phyloP scores from a whole-genome alignment of 331 rosid species.

The Erythrophleum ivorense region DNA sequence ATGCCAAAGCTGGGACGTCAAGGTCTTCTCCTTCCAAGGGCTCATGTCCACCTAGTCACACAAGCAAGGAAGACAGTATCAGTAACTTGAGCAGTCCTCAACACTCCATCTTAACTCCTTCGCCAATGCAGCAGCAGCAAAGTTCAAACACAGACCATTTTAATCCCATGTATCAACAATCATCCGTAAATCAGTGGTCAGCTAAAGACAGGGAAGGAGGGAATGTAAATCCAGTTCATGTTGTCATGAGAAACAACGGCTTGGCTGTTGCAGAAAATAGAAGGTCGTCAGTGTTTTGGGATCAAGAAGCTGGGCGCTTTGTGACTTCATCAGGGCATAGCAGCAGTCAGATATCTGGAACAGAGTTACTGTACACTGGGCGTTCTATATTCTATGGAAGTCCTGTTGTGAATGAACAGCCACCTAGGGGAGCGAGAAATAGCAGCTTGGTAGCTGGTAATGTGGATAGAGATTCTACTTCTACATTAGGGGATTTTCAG shows the following conservation, averaged over 20 bases:
- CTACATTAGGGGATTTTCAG: conserved; percentile 52
- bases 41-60: conserved; percentile 75
- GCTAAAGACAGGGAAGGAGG: conserved; percentile 55
- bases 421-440: conserved; percentile 53
- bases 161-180: conserved; percentile 74
- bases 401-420: conserved; percentile 64
- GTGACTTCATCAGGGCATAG: conserved; percentile 60
- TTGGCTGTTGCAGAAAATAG: conserved; percentile 45
- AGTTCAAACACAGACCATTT: conserved; percentile 56
- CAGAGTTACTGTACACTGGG: conserved; percentile 69
- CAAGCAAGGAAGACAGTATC: conserved; percentile 74
- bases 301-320: conserved; percentile 84
- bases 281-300: conserved; percentile 73
- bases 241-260: conserved; percentile 51
- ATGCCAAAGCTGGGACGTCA: conserved; percentile 61
- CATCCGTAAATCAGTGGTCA: conserved; percentile 51
- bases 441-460: conserved; percentile 44
- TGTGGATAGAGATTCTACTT: conserved; percentile 52
- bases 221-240: conserved; percentile 40
- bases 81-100: conserved; percentile 81
- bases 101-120: conserved; percentile 59
- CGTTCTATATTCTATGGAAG: conserved; percentile 80
- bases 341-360: conserved; percentile 55
- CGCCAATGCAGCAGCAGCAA: conserved; percentile 52
- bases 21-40: conserved; percentile 65